These are phyloP conservation scores for Spinacia oleracea DNA, from an alignment of 179 eudicot species.

Conservation along the genomic window DNA sequence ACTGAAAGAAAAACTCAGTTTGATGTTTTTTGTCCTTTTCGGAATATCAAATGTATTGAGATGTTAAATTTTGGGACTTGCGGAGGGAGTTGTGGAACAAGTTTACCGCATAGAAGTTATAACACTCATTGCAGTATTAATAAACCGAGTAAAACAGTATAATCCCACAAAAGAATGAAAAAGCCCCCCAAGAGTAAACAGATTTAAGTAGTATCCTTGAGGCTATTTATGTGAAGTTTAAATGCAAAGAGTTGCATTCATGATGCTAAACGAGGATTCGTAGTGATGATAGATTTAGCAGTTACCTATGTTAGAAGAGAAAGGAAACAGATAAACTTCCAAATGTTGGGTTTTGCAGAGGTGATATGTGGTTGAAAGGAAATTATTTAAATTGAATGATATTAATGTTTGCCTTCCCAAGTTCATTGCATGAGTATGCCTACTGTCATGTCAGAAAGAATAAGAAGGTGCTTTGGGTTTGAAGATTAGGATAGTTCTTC, in stretches of 20 bases:
- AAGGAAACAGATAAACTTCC: conserved; percentile 14
- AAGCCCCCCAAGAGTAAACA: too few species aligned
- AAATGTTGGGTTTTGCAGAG: neutral
- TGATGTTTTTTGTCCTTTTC: conserved; percentile 22
- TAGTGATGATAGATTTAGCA: conserved; percentile 3
- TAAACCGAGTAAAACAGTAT: conserved; percentile 6
- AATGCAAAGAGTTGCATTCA: conserved; percentile 6
- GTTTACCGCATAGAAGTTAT: neutral
- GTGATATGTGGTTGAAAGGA: conserved; percentile 3
- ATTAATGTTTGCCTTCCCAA: conserved; percentile 16
- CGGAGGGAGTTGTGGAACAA: neutral
- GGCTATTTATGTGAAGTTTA: neutral
- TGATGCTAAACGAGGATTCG: neutral
- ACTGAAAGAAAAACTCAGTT: conserved; percentile 15
- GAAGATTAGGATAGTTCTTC: conserved; percentile 21
- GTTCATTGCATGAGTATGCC: conserved; percentile 30
- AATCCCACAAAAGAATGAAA: too few species aligned
- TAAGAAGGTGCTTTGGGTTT: conserved; percentile 15
- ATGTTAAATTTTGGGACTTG: neutral
- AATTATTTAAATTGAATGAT: conserved; percentile 3
- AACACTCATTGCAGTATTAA: neutral
- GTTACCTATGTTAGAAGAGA: neutral
- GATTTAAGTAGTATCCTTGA: too few species aligned
- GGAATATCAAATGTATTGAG: conserved; percentile 20
- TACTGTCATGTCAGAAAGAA: conserved; percentile 24